Evolutionary conservation across 2,329 filamentous ascomycete species (phyloP).

Genomic region (Incumbomyces delicatus): DNA sequence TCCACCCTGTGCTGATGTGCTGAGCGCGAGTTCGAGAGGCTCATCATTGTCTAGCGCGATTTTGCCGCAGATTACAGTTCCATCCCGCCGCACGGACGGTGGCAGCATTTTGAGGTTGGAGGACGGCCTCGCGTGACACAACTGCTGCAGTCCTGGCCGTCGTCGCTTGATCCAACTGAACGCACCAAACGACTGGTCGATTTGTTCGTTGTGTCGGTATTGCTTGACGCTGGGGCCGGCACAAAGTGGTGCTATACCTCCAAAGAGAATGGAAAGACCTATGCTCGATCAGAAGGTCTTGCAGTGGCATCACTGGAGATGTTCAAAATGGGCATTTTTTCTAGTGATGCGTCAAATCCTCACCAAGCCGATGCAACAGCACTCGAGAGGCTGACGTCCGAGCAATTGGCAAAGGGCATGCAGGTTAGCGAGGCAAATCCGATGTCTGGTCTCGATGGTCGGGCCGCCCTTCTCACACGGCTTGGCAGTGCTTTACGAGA

Average conservation of each 20-base stretch:
- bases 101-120: conserved; percentile 55
- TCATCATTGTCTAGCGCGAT: conserved; percentile 46
- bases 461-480: conserved; percentile 66
- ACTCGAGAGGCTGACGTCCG: conserved; percentile 62
- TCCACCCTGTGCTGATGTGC: not conserved
- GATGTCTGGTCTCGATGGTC: conserved; percentile 74
- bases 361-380: conserved; percentile 83
- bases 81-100: conserved; percentile 71
- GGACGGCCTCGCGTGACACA: conserved; percentile 40
- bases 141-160: conserved; percentile 39
- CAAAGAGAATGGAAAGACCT: conserved; percentile 72
- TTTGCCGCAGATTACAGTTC: conserved; percentile 57
- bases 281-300: conserved; percentile 77
- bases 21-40: too few relatives aligned
- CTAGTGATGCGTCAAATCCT: conserved; percentile 68
- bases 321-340: conserved; percentile 89
- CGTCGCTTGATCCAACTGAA: conserved; percentile 55
- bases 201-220: conserved; percentile 52
- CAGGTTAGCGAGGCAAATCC: conserved; percentile 75
- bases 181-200: conserved; percentile 48
- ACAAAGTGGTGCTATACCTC: conserved; percentile 89
- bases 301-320: conserved; percentile 73
- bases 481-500: conserved; percentile 64
- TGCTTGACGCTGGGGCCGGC: conserved; percentile 67
- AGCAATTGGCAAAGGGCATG: conserved; percentile 67